Evolutionary conservation across 306 rosid genomes (phyloP).

Genomic region (Vachellia pachyceras): DNA sequence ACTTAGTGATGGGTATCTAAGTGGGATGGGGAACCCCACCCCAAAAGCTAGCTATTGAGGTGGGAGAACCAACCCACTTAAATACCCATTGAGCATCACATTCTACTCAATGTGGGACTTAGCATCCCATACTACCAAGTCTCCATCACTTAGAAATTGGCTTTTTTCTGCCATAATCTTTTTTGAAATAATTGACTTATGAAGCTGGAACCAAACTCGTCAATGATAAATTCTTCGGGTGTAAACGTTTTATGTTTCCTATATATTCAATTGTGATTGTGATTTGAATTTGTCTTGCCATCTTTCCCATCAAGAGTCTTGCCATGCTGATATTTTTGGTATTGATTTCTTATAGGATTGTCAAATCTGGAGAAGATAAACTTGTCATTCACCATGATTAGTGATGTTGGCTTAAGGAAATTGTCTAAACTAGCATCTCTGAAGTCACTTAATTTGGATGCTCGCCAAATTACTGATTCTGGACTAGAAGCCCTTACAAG

Average conservation of each 20-base stretch:
- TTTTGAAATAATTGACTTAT: neutral
- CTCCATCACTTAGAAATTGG: too few relatives aligned
- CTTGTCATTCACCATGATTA: slow-evolving; percentile 80
- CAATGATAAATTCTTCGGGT: neutral
- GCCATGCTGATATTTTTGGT: slow-evolving; percentile 15
- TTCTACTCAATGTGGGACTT: too few relatives aligned
- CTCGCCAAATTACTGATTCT: slow-evolving; percentile 83
- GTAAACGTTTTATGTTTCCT: neutral
- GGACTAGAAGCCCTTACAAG: slow-evolving; percentile 87
- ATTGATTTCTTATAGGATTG: slow-evolving; percentile 65
- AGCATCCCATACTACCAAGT: too few relatives aligned
- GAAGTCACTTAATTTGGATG: slow-evolving; percentile 94
- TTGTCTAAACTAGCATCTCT: slow-evolving; percentile 83
- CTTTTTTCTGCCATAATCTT: neutral
- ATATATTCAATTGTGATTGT: slow-evolving; percentile 12
- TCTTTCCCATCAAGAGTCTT: slow-evolving; percentile 5
- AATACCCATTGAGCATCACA: too few relatives aligned
- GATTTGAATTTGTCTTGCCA: slow-evolving; percentile 1
- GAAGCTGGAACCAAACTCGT: neutral
- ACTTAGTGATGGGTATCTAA: too few relatives aligned
- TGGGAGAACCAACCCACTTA: too few relatives aligned
- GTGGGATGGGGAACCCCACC: too few relatives aligned
- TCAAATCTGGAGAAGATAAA: slow-evolving; percentile 78
- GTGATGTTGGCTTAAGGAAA: slow-evolving; percentile 73
- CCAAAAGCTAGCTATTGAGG: too few relatives aligned